Base-by-base conservation (phyloP, 148 eudicot genomes). In the Nepenthes gracilis region DNA sequence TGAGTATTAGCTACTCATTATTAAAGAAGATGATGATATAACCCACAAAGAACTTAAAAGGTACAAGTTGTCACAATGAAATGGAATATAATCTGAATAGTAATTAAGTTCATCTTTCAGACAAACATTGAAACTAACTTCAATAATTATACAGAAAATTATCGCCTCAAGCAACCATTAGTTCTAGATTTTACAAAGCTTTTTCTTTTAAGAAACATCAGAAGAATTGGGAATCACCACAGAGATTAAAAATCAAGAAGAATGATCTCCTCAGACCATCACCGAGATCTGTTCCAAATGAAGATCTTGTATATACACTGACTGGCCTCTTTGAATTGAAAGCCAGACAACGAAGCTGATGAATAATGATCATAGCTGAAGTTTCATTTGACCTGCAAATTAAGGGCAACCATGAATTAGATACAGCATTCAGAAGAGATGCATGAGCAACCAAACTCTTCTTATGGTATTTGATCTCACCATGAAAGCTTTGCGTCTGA, bases 321-420 rank as follows among this genome's bases (percentile, higher is more conserved):
- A 12, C 2, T n/a, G 13, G 53, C 10, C 53, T 49, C 53, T n/a
- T 49, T 49, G 53, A 11, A 11, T 49, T n/a, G 15, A 12, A 49
- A 49, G 53, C 6, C 53, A 49, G 12, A 49, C n/a, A 11, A 10
- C 55, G 57, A 58, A 52, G 5, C 8, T 38, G 36, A 55, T 36
- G 36, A 6, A 14, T 45, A 11, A 36, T 34, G 38, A 33, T 58
- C 76, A 78, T 67, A 61, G 68, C 75, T 78, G 78, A 57, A 72
- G 73, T 78, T 91, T 91, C 97, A 83, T 84, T 54, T 86, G 88
- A 32, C 64, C 65, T 56, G 71, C 73, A 49, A 0, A 45, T 45
- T 10, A 49, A n/a, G 53, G 10, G 13, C 15, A n/a, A 1, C 15
- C 53, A 49, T 49, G 53, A n/a, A 49, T 49, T 6, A 49, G 53